Evolutionary conservation across 306 rosid genomes (phyloP).

Genomic region (Hylodesmum podocarpum): DNA sequence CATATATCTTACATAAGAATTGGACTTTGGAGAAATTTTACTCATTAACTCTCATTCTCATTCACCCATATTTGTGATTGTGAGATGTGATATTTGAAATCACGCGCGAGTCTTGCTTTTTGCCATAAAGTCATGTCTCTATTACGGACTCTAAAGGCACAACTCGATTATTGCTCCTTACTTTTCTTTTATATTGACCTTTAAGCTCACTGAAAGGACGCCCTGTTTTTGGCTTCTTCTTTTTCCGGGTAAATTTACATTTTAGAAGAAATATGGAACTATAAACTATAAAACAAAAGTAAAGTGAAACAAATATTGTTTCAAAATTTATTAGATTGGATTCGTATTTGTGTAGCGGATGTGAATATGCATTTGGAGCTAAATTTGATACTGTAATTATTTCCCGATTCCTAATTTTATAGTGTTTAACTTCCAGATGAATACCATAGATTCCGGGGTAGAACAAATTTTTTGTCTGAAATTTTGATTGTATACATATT

Average conservation of each 20-base stretch:
- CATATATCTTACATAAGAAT: background rate
- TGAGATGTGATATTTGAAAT: background rate
- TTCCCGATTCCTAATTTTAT: conserved; percentile 11
- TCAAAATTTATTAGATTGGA: background rate
- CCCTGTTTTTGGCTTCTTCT: background rate
- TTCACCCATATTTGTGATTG: background rate
- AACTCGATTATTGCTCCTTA: background rate
- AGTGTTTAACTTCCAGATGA: background rate
- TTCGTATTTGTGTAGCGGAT: background rate
- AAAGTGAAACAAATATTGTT: background rate
- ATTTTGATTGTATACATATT: background rate
- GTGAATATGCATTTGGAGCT: background rate
- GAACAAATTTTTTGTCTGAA: background rate
- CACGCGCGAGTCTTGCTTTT: background rate
- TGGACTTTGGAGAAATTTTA: background rate
- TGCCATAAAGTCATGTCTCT: background rate
- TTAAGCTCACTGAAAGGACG: background rate
- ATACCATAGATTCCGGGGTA: background rate
- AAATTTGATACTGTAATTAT: background rate
- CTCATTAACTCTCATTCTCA: background rate
- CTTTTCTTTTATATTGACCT: background rate
- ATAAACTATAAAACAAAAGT: background rate
- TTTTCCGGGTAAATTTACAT: background rate
- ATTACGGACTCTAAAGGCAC: background rate
- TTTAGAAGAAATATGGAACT: background rate